Evolutionary conservation across 1,284 basidiomycete species (phyloP), one percentile per base, ranked within the genome.

Genomic region (Mycena sp.): DNA sequence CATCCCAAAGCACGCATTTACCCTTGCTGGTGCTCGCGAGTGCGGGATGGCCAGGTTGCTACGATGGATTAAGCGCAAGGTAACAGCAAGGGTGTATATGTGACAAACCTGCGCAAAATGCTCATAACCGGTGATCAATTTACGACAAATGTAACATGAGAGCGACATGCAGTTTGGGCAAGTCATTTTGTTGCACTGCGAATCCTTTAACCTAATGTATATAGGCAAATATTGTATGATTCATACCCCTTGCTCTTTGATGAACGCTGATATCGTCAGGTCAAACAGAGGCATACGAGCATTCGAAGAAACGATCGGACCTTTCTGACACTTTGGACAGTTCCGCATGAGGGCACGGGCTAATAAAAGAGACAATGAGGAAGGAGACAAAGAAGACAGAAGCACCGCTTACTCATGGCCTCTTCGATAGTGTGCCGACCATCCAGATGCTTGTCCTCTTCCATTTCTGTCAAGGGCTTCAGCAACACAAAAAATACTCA

Each of bases 391-490:
- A 51, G 4, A 56, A 14, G 32, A 35, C 14, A 94, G 74, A 78
- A 95, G 94, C 71, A 94, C 91, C 89, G 69, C 86, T 49, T 69
- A 91, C 91, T 92, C 94, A 96, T 95, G 4, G 94, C 94, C 74
- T 96, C 94, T 72, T 96, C 94, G 37, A 96, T 83, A 0, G 83
- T 74, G 77, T 96, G 94, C 51, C 88, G 83, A 11, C 84, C 88
- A 75, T 93, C 85, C 9, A 95, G 76, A 58, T 86, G 85, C 63
- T 84, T 87, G 72, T 95, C 92, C 7, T 87, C 83, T 63, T 90
- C 89, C 63, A 85, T 80, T 75, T 94, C 91, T 91, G 67, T 28
- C 62, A 52, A 48, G 40, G 12, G 37, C 28, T 30, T 46, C 12
- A 68, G 32, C 65, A 57, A 56, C 44, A 23, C 50, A 32, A 21